Base-by-base conservation (phyloP, 768 basidiomycete genomes). In the Mycena vulgaris region DNA sequence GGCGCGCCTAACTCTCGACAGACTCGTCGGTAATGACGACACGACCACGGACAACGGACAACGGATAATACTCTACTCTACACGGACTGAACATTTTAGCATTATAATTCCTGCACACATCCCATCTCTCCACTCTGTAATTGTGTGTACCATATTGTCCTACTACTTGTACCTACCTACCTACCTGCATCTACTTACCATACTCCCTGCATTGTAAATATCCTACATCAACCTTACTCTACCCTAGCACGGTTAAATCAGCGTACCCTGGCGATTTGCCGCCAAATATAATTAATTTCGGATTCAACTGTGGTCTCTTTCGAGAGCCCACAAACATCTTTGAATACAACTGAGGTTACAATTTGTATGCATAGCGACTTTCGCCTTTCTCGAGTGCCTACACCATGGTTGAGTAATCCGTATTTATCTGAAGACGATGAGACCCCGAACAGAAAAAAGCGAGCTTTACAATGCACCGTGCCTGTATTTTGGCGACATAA, bases 401-500 rank as follows among this genome's bases (percentile, higher is more conserved):
- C 28, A 17, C n/a, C n/a, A n/a, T n/a, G n/a, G n/a, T n/a, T n/a
- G n/a, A n/a, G n/a, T n/a, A n/a, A n/a, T n/a, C n/a, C 21, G 56
- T 16, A 35, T 52, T 8, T 19, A 45, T 19, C 28, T 28, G 23
- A 33, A 28, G 23, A 55, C 25, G 21, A 52, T 59, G 25, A 66
- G 53, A 47, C 23, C 6, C 21, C 56, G 27, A 4, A 25, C 21
- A 21, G 1, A 52, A 1, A n/a, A 7, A 19, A 21, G 10, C 23
- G 28, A 30, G 40, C 14, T 10, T 31, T 37, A 19, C 42, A 40
- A 63, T 70, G 37, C 27, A 79, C 83, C 84, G 76, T 5, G 75
- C 78, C 52, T 86, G 83, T 13, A 84, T 75, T n/a, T 76, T 78
- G 47, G 79, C 72, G 8, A 86, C 68, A 75, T 81, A 87, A n/a